A percentile compares a stretch with the other conserved stretches of the same genome.
Evolutionary conservation across 495 filamentous ascomycete species (phyloP).

Genomic region (Xylaria longipes): DNA sequence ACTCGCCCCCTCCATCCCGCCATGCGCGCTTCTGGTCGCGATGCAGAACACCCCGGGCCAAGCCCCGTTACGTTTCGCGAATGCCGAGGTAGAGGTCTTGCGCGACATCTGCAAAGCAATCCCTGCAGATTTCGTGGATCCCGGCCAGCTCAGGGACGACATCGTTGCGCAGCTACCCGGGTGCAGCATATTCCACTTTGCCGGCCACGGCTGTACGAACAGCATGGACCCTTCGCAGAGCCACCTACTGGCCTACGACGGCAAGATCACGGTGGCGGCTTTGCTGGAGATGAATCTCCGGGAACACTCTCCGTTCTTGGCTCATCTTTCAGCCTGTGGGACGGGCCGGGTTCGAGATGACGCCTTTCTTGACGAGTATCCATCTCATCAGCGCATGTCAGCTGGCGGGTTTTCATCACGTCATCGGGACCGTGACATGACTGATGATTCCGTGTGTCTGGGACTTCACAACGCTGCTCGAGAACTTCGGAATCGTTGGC

Average conservation of each 20-base stretch:
- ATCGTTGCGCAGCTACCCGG: conserved; percentile 12
- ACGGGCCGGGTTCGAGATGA: conserved; percentile 34
- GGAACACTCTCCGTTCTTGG: conserved; percentile 29
- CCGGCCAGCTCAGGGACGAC: neutral
- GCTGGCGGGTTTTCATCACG: conserved; percentile 47
- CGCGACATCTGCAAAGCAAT: neutral
- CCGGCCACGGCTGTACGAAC: conserved; percentile 28
- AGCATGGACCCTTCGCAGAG: conserved; percentile 31
- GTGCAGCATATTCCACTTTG: conserved; percentile 39
- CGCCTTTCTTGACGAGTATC: conserved; percentile 39
- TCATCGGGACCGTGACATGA: conserved; percentile 13
- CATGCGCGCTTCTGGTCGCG: neutral
- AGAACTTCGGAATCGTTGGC: too few species aligned
- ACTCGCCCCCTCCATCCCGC: neutral
- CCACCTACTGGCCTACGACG: conserved; percentile 27
- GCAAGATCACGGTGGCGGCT: conserved; percentile 31
- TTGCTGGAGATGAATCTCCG: conserved; percentile 31
- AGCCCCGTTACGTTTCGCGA: neutral
- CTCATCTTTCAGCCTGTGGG: conserved; percentile 38
- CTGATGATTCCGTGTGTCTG: too few species aligned
- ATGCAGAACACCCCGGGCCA: neutral
- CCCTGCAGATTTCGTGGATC: neutral
- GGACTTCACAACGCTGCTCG: too few species aligned
- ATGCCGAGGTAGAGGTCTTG: neutral
- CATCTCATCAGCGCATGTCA: conserved; percentile 46